Evolutionary conservation across 2,329 filamentous ascomycete species (phyloP).

Genomic region (Diplodia intermedia): DNA sequence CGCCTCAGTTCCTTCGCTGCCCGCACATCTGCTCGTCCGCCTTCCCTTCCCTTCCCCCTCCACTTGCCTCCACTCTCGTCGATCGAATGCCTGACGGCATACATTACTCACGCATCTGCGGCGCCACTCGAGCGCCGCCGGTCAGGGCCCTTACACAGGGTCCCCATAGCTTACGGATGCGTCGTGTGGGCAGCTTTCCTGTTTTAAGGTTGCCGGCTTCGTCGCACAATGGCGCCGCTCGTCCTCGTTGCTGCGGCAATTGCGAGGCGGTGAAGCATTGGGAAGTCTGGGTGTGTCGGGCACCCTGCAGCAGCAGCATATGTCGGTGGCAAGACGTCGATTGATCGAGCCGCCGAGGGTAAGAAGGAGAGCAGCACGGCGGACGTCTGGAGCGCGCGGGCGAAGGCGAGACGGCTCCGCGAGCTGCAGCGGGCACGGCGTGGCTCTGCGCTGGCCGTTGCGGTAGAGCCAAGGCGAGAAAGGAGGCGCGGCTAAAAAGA

Average conservation of each 20-base stretch:
- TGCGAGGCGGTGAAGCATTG: constrained; percentile 19
- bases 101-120: constrained; percentile 15
- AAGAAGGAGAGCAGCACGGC: neutral
- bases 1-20: neutral
- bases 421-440: constrained; percentile 7
- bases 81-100: constrained; percentile 21
- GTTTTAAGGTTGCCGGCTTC: constrained; percentile 21
- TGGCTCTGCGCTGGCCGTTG: constrained; percentile 14
- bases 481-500: constrained; percentile 5
- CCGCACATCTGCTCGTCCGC: neutral
- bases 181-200: constrained; percentile 2
- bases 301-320: constrained; percentile 15
- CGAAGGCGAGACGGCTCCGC: neutral
- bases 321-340: constrained; percentile 7
- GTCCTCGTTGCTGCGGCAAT: constrained; percentile 23
- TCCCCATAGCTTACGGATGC: constrained; percentile 25
- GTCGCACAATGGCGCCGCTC: constrained; percentile 15
- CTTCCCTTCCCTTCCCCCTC: constrained; percentile 13
- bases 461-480: constrained; percentile 8
- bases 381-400: neutral
- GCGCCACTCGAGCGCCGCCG: constrained; percentile 16
- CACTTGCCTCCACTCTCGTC: constrained; percentile 2
- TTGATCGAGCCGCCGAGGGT: neutral
- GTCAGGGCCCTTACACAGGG: constrained; percentile 26
- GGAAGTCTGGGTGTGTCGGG: constrained; percentile 14